A percentile compares a stretch with the other conserved stretches of the same genome.
These are phyloP conservation scores for Hyparrhenia diplandra DNA, from an alignment of 176 grass and related monocot genomes.

Conservation along the genomic window DNA sequence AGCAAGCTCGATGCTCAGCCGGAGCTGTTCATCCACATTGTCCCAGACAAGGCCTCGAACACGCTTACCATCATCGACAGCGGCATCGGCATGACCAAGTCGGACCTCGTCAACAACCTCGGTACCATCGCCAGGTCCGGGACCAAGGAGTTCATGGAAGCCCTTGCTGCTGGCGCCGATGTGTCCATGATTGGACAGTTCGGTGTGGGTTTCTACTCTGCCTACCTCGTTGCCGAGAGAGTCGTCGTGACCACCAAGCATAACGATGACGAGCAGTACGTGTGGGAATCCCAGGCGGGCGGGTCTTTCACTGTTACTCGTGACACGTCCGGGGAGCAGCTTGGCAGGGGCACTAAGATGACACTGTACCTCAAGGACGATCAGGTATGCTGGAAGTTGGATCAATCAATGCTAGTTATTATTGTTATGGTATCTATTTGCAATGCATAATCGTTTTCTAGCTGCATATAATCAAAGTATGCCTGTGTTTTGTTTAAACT, in stretches of 20 bases:
- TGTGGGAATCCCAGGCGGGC: constrained; percentile 93
- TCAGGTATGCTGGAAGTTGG: no score
- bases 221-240: constrained; percentile 82
- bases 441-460: no score
- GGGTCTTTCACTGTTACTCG: constrained; percentile 85
- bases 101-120: constrained; percentile 91
- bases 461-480: no score
- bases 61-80: constrained; percentile 73
- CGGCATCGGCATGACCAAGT: constrained; percentile 94
- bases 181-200: constrained; percentile 98
- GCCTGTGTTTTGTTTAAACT: no score
- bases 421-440: no score
- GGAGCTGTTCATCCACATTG: constrained; percentile 86
- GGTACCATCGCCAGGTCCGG: constrained; percentile 80
- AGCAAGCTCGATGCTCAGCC: constrained; percentile 97
- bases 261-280: constrained; percentile 92
- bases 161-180: constrained; percentile 78
- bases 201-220: constrained; percentile 88
- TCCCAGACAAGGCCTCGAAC: constrained; percentile 87
- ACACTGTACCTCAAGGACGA: constrained; percentile 88
- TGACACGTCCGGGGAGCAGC: constrained; percentile 62
- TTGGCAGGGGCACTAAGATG: constrained; percentile 87
- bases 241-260: constrained; percentile 80
- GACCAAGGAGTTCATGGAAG: constrained; percentile 96
- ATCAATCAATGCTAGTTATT: no score